Evolutionary conservation across 371 early-diverging fungal genomes (phyloP).

Genomic region (Mucor saturninus): DNA sequence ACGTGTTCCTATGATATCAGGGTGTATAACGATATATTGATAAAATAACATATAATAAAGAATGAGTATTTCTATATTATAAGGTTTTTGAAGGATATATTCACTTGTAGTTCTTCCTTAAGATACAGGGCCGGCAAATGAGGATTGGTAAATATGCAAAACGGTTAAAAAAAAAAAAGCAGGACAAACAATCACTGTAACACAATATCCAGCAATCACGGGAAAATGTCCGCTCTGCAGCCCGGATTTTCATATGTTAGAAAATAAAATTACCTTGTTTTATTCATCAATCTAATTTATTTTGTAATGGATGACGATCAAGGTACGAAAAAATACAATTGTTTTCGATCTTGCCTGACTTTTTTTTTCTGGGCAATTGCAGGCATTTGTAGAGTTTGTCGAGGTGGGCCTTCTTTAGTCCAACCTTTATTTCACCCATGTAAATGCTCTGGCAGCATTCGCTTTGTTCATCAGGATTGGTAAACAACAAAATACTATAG

Average conservation of each 20-base stretch:
- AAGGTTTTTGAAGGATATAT: no score
- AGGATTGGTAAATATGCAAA: no score
- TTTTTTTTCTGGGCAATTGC: slow-evolving; percentile 32
- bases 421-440: slow-evolving; percentile 79
- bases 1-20: no score
- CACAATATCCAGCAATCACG: not conserved
- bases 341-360: no score
- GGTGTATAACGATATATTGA: no score
- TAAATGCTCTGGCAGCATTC: slow-evolving; percentile 78
- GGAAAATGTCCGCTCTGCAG: not conserved
- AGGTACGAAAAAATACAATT: not conserved
- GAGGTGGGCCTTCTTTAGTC: slow-evolving; percentile 58
- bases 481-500: not conserved
- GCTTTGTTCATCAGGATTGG: slow-evolving; percentile 77
- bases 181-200: not conserved
- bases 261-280: slow-evolving; percentile 1
- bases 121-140: no score
- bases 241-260: no score
- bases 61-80: no score
- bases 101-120: no score
- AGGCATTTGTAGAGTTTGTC: slow-evolving; percentile 78
- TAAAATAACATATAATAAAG: no score
- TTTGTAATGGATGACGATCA: slow-evolving; percentile 12
- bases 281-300: not conserved
- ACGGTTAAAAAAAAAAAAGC: not conserved